These are phyloP conservation scores for Dujonia santamariae DNA, from an alignment of 1,139 yeast genomes.

Conservation along the genomic window DNA sequence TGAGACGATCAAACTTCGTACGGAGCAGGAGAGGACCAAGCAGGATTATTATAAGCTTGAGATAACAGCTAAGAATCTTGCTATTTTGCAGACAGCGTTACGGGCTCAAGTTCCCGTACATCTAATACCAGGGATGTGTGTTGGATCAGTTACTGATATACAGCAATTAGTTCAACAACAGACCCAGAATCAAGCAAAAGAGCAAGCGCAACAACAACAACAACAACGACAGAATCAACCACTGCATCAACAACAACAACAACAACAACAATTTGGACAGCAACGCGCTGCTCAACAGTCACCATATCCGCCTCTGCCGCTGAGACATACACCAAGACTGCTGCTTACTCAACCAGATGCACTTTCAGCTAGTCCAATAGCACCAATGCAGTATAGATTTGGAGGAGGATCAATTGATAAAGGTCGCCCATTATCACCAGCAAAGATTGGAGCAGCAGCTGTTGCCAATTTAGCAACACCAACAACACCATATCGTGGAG, in stretches of 20 bases:
- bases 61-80: slow-evolving; percentile 55
- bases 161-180: slow-evolving; percentile 9
- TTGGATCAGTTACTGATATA: slow-evolving; percentile 17
- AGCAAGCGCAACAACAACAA: slow-evolving; percentile 6
- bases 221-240: slow-evolving; percentile 10
- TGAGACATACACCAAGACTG: slow-evolving; percentile 6
- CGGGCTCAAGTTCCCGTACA: slow-evolving; percentile 64
- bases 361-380: slow-evolving; percentile 26
- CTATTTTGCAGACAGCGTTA: slow-evolving; percentile 60
- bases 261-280: slow-evolving; percentile 5
- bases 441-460: slow-evolving; percentile 70
- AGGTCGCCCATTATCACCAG: slow-evolving; percentile 56
- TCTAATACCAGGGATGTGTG: slow-evolving; percentile 65
- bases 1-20: slow-evolving; percentile 60
- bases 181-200: neutral
- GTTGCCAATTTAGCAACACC: slow-evolving; percentile 53
- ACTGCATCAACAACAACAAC: slow-evolving; percentile 8
- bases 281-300: too few relatives aligned
- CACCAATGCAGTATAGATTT: slow-evolving; percentile 40
- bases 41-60: slow-evolving; percentile 78
- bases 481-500: slow-evolving; percentile 26
- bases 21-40: slow-evolving; percentile 80
- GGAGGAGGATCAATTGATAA: slow-evolving; percentile 25
- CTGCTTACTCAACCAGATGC: slow-evolving; percentile 12
- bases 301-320: slow-evolving; percentile 1